Percentiles rank a stretch among this genome's conserved stretches.
phyloP scores from a whole-genome alignment of 805 yeast genomes.

The Saturnispora sekii region DNA sequence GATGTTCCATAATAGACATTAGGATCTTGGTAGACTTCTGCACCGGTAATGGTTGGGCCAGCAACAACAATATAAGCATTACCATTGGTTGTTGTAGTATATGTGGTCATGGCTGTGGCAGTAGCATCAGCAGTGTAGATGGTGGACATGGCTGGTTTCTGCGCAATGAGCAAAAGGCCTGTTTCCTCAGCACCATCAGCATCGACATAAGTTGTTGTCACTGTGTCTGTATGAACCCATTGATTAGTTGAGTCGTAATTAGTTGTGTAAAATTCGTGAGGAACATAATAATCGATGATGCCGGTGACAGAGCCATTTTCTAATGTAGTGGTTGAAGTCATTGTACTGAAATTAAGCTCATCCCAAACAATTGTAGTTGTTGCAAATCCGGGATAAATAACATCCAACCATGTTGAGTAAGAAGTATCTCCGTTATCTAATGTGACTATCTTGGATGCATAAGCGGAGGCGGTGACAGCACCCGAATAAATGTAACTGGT shows the following conservation, averaged over 20 bases:
- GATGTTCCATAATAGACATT: neutral
- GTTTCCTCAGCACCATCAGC: neutral
- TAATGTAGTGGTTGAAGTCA: neutral
- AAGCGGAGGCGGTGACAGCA: neutral
- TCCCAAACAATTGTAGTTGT: constrained; percentile 3
- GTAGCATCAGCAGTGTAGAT: neutral
- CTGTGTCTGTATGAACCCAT: neutral
- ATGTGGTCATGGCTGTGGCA: neutral
- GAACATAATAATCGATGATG: constrained; percentile 4
- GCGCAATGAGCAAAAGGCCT: neutral
- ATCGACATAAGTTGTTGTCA: neutral
- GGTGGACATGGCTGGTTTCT: neutral
- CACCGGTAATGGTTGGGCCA: neutral
- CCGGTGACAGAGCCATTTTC: neutral
- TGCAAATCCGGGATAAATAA: constrained; percentile 1
- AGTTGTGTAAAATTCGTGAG: neutral
- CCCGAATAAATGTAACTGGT: neutral
- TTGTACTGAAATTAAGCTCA: neutral
- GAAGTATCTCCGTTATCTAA: neutral
- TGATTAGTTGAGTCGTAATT: neutral
- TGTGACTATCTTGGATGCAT: neutral
- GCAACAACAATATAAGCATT: neutral
- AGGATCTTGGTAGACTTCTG: neutral
- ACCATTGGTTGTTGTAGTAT: neutral
- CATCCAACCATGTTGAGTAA: neutral